These are phyloP conservation scores for Boletus subparvulus DNA, from an alignment of 768 basidiomycete species.

Conservation along the genomic window DNA sequence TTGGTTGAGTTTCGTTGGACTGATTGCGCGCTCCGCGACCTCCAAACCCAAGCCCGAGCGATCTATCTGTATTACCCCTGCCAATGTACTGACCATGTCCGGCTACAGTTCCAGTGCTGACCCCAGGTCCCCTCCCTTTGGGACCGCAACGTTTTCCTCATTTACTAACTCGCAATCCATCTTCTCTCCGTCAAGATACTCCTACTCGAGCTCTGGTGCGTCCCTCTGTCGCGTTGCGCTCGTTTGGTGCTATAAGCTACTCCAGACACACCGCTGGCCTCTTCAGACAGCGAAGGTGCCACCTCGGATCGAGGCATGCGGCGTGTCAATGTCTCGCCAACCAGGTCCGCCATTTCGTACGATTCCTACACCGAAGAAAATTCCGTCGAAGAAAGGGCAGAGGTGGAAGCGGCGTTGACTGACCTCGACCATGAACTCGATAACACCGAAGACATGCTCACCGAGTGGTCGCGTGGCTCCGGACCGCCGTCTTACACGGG, in stretches of 20 bases:
- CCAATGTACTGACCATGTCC: constrained; percentile 41
- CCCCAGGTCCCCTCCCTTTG: constrained; percentile 61
- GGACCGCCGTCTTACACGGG: constrained; percentile 33
- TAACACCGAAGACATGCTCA: constrained; percentile 61
- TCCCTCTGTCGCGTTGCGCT: background rate
- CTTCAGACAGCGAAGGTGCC: constrained; percentile 47
- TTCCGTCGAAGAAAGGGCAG: constrained; percentile 44
- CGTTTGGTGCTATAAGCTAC: constrained; percentile 2
- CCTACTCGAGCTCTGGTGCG: constrained; percentile 57
- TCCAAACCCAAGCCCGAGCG: constrained; percentile 12
- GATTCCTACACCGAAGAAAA: constrained; percentile 62
- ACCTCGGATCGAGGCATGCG: constrained; percentile 50
- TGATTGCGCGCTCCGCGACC: constrained; percentile 8
- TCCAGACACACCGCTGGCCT: constrained; percentile 46
- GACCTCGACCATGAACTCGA: constrained; percentile 68
- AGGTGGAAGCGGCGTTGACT: constrained; percentile 69
- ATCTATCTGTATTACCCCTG: constrained; percentile 11
- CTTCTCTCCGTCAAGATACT: constrained; percentile 60
- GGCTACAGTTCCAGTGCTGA: constrained; percentile 40
- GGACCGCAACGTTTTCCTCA: constrained; percentile 57
- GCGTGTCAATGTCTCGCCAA: constrained; percentile 55
- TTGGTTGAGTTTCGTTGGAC: constrained; percentile 29
- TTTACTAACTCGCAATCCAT: constrained; percentile 52
- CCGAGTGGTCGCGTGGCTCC: constrained; percentile 59
- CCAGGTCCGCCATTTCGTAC: constrained; percentile 36